Evolutionary conservation across 2,329 filamentous ascomycete species (phyloP).

Genomic region (Raffaelea arxii): DNA sequence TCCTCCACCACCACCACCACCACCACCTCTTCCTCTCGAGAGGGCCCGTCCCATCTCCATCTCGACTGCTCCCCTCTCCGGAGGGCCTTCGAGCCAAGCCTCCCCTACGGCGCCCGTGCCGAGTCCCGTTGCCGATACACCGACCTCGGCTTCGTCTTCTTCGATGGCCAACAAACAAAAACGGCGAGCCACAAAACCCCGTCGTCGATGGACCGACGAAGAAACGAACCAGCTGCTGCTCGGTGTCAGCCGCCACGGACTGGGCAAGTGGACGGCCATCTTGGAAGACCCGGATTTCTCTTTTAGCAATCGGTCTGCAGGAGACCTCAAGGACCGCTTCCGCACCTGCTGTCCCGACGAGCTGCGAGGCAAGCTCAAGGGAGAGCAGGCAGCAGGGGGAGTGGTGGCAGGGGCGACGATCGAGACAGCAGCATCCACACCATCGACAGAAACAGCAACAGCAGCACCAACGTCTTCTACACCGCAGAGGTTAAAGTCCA

Average conservation of each 20-base stretch:
- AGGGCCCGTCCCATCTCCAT: no score
- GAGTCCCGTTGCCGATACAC: no score
- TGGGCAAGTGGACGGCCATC: constrained; percentile 57
- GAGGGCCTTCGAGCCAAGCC: no score
- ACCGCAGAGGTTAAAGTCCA: constrained; percentile 23
- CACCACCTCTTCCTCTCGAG: no score
- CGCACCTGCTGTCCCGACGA: constrained; percentile 56
- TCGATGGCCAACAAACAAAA: constrained; percentile 28
- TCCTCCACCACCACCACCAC: no score
- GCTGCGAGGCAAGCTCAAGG: constrained; percentile 31
- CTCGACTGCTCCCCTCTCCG: no score
- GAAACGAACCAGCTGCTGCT: constrained; percentile 54
- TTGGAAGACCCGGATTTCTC: constrained; percentile 49
- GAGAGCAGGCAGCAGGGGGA: background rate
- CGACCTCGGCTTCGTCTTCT: no score
- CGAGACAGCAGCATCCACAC: no score
- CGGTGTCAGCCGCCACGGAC: constrained; percentile 52
- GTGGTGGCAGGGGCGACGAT: no score
- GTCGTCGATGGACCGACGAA: constrained; percentile 55
- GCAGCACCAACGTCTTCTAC: constrained; percentile 6
- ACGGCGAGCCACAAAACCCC: constrained; percentile 45
- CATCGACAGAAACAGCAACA: no score
- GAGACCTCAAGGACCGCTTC: constrained; percentile 57
- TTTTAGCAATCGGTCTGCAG: constrained; percentile 52
- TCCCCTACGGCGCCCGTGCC: background rate